Conservation (phyloP, 2,329 filamentous ascomycete genomes). For the Cercospora sp. region DNA sequence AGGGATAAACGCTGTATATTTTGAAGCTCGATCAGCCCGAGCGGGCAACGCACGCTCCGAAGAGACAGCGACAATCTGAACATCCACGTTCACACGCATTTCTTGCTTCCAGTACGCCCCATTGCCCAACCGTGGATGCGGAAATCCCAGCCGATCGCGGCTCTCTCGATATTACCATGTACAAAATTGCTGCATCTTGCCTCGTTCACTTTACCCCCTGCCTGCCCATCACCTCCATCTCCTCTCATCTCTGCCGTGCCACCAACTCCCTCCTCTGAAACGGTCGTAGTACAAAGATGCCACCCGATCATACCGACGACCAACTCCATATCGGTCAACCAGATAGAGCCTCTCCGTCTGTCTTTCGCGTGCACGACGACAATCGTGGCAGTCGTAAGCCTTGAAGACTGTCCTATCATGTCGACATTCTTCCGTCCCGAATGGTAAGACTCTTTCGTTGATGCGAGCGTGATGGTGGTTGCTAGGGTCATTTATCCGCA, state of each 20-base stretch:
- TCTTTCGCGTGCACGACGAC: conserved; percentile 15
- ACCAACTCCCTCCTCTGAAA: conserved; percentile 19
- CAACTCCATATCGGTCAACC: conserved; percentile 10
- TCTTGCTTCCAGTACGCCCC: neutral
- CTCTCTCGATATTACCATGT: neutral
- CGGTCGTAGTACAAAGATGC: conserved; percentile 11
- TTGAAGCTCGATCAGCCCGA: neutral
- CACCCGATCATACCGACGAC: neutral
- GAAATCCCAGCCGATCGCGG: neutral
- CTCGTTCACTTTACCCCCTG: neutral
- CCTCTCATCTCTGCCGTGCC: conserved; percentile 12
- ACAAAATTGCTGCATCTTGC: neutral
- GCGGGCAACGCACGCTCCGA: neutral
- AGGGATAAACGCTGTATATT: too few species aligned
- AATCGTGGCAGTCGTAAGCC: conserved; percentile 15
- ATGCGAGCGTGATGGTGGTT: conserved; percentile 6
- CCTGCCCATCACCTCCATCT: conserved; percentile 7
- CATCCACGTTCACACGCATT: neutral
- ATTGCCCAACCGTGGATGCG: neutral
- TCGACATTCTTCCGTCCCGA: conserved; percentile 21
- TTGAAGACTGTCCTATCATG: conserved; percentile 20
- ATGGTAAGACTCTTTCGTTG: conserved; percentile 22
- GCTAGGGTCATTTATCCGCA: conserved; percentile 25
- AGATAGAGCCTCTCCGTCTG: conserved; percentile 11
- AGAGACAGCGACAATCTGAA: neutral